phyloP scores from a whole-genome alignment of 2,329 filamentous ascomycete genomes.

The Pseudophaeomoniella oleicola region DNA sequence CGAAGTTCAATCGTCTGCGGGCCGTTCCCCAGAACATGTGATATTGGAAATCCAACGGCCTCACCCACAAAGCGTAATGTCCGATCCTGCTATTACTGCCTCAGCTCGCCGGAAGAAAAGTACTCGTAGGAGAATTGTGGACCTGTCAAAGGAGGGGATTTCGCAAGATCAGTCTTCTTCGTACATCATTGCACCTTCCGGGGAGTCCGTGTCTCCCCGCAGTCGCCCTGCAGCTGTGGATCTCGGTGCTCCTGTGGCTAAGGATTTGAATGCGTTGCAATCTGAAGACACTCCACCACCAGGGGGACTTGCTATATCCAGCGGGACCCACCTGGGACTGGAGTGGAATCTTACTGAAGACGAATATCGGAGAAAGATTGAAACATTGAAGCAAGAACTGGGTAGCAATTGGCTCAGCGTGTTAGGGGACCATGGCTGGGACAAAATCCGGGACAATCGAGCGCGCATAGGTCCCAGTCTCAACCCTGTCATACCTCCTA shows the following conservation, averaged over 20 bases:
- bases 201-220: not conserved
- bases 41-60: not conserved
- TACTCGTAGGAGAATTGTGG: constrained; percentile 42
- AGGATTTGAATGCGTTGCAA: too few species aligned
- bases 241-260: too few species aligned
- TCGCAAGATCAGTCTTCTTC: not conserved
- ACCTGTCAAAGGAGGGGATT: constrained; percentile 35
- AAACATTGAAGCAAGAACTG: constrained; percentile 69
- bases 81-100: constrained; percentile 11
- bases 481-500: constrained; percentile 8
- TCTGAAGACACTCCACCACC: not conserved
- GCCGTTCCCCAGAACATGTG: not conserved
- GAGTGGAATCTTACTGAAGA: constrained; percentile 35
- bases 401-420: constrained; percentile 79
- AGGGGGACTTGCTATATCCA: not conserved
- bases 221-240: not conserved
- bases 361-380: constrained; percentile 75
- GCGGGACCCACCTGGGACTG: not conserved
- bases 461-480: constrained; percentile 17
- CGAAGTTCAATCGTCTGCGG: not conserved
- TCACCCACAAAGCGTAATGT: constrained; percentile 5
- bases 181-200: not conserved
- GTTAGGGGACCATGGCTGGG: constrained; percentile 55
- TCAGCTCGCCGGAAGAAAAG: constrained; percentile 30
- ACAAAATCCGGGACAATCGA: constrained; percentile 12